These are phyloP conservation scores for Brassica cretica DNA, from an alignment of 345 rosid genomes.

Conservation along the genomic window DNA sequence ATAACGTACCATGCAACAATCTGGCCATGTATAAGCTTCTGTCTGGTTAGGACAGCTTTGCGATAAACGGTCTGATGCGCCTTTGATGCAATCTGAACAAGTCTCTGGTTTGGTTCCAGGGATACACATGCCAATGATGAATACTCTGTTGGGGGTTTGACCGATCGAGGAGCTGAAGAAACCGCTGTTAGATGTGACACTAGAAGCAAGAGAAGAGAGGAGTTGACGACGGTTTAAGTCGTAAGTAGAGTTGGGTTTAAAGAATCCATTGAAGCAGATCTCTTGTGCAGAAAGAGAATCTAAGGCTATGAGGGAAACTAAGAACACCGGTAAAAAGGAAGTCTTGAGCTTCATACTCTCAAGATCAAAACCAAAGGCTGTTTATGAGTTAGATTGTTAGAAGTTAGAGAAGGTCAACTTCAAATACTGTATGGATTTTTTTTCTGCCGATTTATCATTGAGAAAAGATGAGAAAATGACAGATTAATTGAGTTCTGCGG, in stretches of 20 bases:
- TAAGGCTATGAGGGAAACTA: not conserved
- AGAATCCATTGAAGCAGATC: slow-evolving; percentile 9
- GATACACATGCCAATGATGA: slow-evolving; percentile 47
- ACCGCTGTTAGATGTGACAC: slow-evolving; percentile 13
- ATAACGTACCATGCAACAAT: slow-evolving; percentile 47
- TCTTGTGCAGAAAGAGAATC: slow-evolving; percentile 6
- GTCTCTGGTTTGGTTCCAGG: slow-evolving; percentile 31
- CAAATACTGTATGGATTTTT: not conserved
- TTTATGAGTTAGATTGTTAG: not conserved
- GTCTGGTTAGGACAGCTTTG: slow-evolving; percentile 39
- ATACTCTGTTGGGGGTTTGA: slow-evolving; percentile 14
- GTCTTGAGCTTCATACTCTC: slow-evolving; percentile 13
- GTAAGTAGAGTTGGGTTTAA: slow-evolving; percentile 26
- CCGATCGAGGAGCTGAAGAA: slow-evolving; percentile 32
- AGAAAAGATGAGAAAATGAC: not conserved
- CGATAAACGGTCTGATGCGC: not conserved
- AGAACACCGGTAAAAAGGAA: slow-evolving; percentile 13
- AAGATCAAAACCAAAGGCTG: not conserved
- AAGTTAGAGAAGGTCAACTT: not conserved
- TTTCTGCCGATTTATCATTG: not conserved
- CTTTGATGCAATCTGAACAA: slow-evolving; percentile 25
- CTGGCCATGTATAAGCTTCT: slow-evolving; percentile 43
- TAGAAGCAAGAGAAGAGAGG: slow-evolving; percentile 38
- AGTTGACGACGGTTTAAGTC: slow-evolving; percentile 16
- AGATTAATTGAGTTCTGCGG: not conserved